Conservation (phyloP, 1,139 yeast genomes). For the Geotrichum cucujoidarum region DNA sequence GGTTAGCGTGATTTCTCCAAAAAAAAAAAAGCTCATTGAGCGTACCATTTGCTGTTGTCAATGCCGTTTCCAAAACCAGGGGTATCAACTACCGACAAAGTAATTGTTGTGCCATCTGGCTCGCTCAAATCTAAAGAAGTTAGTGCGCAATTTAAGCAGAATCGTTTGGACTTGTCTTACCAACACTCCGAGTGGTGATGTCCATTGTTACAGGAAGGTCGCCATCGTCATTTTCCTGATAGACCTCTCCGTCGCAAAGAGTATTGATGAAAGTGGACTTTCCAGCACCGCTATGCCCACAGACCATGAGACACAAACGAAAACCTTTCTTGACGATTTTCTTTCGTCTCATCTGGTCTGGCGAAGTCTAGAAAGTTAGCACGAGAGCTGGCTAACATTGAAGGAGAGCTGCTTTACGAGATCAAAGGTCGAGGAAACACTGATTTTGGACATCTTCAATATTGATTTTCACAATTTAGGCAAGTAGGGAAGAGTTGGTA, state of each 20-base stretch:
- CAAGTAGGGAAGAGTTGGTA: no score
- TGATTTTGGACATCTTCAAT: slow-evolving; percentile 12
- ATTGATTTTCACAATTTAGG: no score
- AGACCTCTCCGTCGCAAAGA: slow-evolving; percentile 77
- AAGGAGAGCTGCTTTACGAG: slow-evolving; percentile 4
- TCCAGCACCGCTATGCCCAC: slow-evolving; percentile 72
- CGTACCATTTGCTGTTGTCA: slow-evolving; percentile 51
- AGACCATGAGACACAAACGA: slow-evolving; percentile 70
- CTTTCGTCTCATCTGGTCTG: slow-evolving; percentile 45
- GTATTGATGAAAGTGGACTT: slow-evolving; percentile 76
- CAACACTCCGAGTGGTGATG: slow-evolving; percentile 19
- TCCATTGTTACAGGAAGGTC: slow-evolving; percentile 19
- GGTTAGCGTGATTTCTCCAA: not conserved
- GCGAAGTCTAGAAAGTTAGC: slow-evolving; percentile 16
- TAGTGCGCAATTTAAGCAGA: not conserved
- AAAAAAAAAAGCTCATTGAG: no score
- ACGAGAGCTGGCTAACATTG: not conserved
- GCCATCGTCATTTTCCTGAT: slow-evolving; percentile 31
- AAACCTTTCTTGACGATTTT: slow-evolving; percentile 80
- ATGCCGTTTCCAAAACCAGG: slow-evolving; percentile 79
- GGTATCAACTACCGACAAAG: slow-evolving; percentile 58
- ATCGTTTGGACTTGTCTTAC: slow-evolving; percentile 6
- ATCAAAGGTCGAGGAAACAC: slow-evolving; percentile 16
- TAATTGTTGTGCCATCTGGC: slow-evolving; percentile 59
- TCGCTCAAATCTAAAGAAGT: slow-evolving; percentile 28